Conservation (phyloP, 768 basidiomycete genomes). For the Cystofilobasidium bisporidii region DNA sequence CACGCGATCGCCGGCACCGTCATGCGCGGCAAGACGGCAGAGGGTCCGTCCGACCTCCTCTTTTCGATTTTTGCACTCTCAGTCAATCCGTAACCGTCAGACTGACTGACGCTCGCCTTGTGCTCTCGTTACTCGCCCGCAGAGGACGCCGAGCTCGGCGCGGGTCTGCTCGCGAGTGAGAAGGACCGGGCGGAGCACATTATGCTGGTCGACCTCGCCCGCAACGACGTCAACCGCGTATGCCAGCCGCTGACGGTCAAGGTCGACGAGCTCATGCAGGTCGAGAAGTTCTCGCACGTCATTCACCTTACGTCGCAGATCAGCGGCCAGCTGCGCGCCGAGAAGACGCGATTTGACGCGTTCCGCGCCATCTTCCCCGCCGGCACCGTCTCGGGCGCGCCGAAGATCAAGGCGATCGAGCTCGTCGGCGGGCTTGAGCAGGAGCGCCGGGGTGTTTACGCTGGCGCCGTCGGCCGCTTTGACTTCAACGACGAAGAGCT, state of each 20-base stretch:
- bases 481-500: constrained; percentile 79
- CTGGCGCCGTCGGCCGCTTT: constrained; percentile 94
- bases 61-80: too few relatives aligned
- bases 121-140: constrained; percentile 7
- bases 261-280: constrained; percentile 83
- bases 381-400: constrained; percentile 95
- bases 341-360: constrained; percentile 84
- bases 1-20: constrained; percentile 97
- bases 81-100: too few relatives aligned
- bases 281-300: constrained; percentile 96
- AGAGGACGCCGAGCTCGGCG: constrained; percentile 81
- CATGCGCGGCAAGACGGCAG: constrained; percentile 68
- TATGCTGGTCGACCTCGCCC: constrained; percentile 95
- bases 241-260: constrained; percentile 91
- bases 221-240: constrained; percentile 96
- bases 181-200: constrained; percentile 98
- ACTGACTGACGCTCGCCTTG: too few relatives aligned
- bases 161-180: constrained; percentile 65
- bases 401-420: constrained; percentile 97
- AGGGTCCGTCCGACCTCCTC: constrained; percentile 51
- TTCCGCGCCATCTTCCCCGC: constrained; percentile 99
- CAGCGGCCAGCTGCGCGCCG: constrained; percentile 71
- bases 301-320: constrained; percentile 95
- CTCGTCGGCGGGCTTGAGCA: constrained; percentile 75
- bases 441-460: constrained; percentile 86